Evolutionary conservation across 2,329 filamentous ascomycete genomes (phyloP).

Genomic region (Calonectria pseudoreteaudii): DNA sequence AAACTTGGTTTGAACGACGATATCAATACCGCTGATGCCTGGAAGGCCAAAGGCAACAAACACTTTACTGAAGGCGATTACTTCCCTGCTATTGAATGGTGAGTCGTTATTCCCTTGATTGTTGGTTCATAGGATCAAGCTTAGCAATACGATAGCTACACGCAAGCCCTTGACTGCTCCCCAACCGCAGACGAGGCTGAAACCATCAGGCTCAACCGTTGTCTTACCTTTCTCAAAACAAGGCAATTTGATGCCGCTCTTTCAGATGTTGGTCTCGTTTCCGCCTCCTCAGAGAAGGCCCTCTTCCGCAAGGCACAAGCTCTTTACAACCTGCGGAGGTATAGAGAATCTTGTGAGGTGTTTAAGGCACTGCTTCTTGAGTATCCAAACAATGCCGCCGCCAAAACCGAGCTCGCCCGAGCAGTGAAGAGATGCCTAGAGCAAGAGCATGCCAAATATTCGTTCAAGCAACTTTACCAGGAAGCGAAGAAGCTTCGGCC

Average conservation of each 20-base stretch:
- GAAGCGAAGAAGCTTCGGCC: conserved; percentile 48
- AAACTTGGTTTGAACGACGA: conserved; percentile 10
- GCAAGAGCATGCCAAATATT: conserved; percentile 53
- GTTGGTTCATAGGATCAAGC: not conserved
- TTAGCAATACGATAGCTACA: not conserved
- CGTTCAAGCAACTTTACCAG: conserved; percentile 51
- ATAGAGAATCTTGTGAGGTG: conserved; percentile 46
- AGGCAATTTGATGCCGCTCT: conserved; percentile 39
- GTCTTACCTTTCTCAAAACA: conserved; percentile 47
- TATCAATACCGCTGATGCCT: not conserved
- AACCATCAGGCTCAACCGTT: conserved; percentile 51
- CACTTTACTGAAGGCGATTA: conserved; percentile 42
- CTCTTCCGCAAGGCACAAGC: conserved; percentile 59
- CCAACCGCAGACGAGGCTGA: conserved; percentile 45
- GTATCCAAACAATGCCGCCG: conserved; percentile 49
- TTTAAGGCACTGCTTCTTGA: conserved; percentile 37
- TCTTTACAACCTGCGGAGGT: conserved; percentile 55
- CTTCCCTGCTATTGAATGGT: conserved; percentile 48
- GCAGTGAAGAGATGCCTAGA: conserved; percentile 42
- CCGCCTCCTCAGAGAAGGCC: conserved; percentile 53
- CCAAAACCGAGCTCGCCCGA: conserved; percentile 18
- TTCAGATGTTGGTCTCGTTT: not conserved
- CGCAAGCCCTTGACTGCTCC: not conserved
- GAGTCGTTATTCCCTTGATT: conserved; percentile 33
- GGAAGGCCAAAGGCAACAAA: conserved; percentile 50